These are phyloP conservation scores for Vanilla planifolia DNA, from an alignment of 106 monocot species.

Conservation along the genomic window DNA sequence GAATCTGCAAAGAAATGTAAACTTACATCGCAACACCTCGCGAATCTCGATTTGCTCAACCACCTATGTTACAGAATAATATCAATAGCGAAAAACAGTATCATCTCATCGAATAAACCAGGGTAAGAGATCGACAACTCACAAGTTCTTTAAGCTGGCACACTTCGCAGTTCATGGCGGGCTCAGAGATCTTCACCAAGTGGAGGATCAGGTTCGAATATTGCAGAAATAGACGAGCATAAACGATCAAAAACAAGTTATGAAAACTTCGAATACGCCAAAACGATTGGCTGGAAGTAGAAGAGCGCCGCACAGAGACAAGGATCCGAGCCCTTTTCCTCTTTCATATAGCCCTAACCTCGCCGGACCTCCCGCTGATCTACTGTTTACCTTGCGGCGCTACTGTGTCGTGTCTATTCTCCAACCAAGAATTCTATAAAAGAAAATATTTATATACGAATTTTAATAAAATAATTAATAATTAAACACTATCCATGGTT, in stretches of 20 bases:
- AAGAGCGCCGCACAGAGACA: too few relatives aligned
- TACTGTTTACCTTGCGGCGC: too few relatives aligned
- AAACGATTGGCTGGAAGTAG: too few relatives aligned
- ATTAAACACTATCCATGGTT: too few relatives aligned
- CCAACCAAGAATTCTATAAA: too few relatives aligned
- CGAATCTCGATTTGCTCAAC: conserved; percentile 68
- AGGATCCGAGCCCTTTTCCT: too few relatives aligned
- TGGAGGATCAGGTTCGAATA: background rate
- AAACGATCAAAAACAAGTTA: background rate
- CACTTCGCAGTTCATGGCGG: conserved; percentile 18
- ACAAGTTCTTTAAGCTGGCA: conserved; percentile 29
- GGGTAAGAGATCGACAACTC: background rate
- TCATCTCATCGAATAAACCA: background rate
- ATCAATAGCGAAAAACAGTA: background rate
- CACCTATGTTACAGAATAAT: conserved; percentile 23
- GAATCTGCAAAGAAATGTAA: background rate
- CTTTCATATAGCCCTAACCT: too few relatives aligned
- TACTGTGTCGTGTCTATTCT: too few relatives aligned
- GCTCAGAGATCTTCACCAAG: background rate
- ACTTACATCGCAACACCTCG: conserved; percentile 86
- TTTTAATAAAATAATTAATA: too few relatives aligned
- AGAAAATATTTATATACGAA: too few relatives aligned
- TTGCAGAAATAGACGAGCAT: background rate
- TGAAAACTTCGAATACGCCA: background rate
- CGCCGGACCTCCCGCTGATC: too few relatives aligned